Percentiles rank a stretch among this genome's conserved stretches.
These are phyloP conservation scores for Litsea cubeba DNA, from an alignment of 164 flowering plant genomes.

Conservation along the genomic window DNA sequence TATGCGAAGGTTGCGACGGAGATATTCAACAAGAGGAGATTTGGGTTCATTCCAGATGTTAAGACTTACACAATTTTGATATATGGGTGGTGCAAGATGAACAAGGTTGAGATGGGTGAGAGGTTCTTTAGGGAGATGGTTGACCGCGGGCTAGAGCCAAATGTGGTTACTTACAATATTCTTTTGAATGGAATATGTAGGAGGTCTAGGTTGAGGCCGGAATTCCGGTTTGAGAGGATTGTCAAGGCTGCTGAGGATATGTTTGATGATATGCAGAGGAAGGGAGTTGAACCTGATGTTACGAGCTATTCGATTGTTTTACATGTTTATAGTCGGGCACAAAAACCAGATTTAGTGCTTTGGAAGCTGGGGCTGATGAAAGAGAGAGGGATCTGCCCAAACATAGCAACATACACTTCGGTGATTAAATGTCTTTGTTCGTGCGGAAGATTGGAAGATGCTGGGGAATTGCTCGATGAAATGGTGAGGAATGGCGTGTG, in stretches of 20 bases:
- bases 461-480: slow-evolving; percentile 61
- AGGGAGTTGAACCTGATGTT: slow-evolving; percentile 91
- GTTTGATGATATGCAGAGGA: slow-evolving; percentile 75
- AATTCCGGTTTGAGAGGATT: slow-evolving; percentile 56
- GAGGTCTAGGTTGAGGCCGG: slow-evolving; percentile 79
- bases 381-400: slow-evolving; percentile 67
- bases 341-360: slow-evolving; percentile 67
- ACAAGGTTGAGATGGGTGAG: slow-evolving; percentile 56
- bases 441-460: slow-evolving; percentile 77
- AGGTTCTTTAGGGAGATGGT: slow-evolving; percentile 69
- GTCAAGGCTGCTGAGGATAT: slow-evolving; percentile 62
- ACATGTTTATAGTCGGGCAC: slow-evolving; percentile 89
- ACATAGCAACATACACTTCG: slow-evolving; percentile 70
- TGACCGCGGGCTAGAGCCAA: slow-evolving; percentile 63
- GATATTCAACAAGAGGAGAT: slow-evolving; percentile 56
- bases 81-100: slow-evolving; percentile 86
- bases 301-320: slow-evolving; percentile 80
- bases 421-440: slow-evolving; percentile 87
- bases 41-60: slow-evolving; percentile 24
- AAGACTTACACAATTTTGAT: slow-evolving; percentile 75
- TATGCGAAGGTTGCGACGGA: slow-evolving; percentile 69
- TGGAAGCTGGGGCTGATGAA: slow-evolving; percentile 70
- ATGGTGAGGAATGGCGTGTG: slow-evolving; percentile 67
- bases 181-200: slow-evolving; percentile 87
- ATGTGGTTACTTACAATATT: slow-evolving; percentile 83